Evolutionary conservation across 805 yeast species (phyloP).

Genomic region (Candida maltosa): DNA sequence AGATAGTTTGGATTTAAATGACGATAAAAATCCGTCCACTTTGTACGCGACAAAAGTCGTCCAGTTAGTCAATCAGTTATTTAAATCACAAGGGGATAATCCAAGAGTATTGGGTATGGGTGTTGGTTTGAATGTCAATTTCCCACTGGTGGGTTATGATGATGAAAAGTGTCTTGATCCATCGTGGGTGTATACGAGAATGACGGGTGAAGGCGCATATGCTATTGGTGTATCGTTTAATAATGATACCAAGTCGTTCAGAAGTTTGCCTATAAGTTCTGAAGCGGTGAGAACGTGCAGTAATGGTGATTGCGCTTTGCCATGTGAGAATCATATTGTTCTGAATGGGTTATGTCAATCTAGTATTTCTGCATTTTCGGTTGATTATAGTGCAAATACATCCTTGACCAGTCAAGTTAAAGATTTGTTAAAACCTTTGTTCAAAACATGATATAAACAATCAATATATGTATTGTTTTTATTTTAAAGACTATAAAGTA

Average conservation of each 20-base stretch:
- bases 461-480: too few relatives aligned
- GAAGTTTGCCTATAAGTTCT: constrained; percentile 11
- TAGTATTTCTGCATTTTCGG: constrained; percentile 44
- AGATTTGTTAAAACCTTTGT: constrained; percentile 12
- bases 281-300: constrained; percentile 23
- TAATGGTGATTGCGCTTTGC: constrained; percentile 44
- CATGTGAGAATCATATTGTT: constrained; percentile 36
- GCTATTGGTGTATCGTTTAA: constrained; percentile 35
- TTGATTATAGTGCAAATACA: constrained; percentile 42
- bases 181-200: constrained; percentile 41
- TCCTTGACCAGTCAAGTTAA: constrained; percentile 15
- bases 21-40: constrained; percentile 39
- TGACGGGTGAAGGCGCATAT: constrained; percentile 38
- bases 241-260: constrained; percentile 32
- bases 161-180: constrained; percentile 43
- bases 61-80: constrained; percentile 36
- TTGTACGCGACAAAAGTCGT: constrained; percentile 42
- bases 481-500: too few relatives aligned
- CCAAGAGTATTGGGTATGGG: constrained; percentile 38
- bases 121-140: constrained; percentile 47
- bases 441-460: too few relatives aligned
- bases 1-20: constrained; percentile 40
- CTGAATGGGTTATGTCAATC: constrained; percentile 35
- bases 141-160: constrained; percentile 41
- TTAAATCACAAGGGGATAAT: constrained; percentile 35